A percentile compares a stretch with the other conserved stretches of the same genome.
Conservation (phyloP, 306 rosid genomes). For the Lablab purpureus region DNA sequence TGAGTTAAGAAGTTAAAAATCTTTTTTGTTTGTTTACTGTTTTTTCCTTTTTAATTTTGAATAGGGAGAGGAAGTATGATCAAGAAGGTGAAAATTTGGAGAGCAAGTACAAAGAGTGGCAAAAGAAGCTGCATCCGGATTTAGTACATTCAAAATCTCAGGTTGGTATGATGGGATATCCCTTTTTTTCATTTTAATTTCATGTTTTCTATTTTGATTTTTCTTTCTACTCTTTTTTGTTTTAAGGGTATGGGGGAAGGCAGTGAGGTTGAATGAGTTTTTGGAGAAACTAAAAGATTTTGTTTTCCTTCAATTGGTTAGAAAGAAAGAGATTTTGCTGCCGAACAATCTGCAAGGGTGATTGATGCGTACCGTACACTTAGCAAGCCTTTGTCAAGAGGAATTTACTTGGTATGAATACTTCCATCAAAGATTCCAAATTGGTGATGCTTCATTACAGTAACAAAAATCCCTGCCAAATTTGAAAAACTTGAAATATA, state of each 20-base stretch:
- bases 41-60: conserved; percentile 1
- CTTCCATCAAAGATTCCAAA: conserved; percentile 1
- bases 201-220: not conserved
- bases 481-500: conserved; percentile 31
- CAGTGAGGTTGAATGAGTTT: conserved; percentile 28
- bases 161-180: conserved; percentile 56
- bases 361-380: conserved; percentile 88
- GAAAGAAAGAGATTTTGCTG: conserved; percentile 90
- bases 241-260: not conserved
- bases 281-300: conserved; percentile 26
- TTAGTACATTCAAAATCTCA: conserved; percentile 92
- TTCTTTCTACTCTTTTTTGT: not conserved
- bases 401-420: conserved; percentile 75
- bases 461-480: not conserved
- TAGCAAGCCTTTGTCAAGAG: conserved; percentile 82
- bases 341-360: conserved; percentile 92
- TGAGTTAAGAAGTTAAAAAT: conserved; percentile 21
- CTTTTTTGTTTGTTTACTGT: too few species aligned
- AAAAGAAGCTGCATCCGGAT: conserved; percentile 96
- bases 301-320: conserved; percentile 47
- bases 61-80: conserved; percentile 83
- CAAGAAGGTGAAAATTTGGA: conserved; percentile 69
- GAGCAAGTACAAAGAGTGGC: conserved; percentile 90
- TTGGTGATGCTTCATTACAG: conserved; percentile 25
- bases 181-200: conserved; percentile 15